These are phyloP conservation scores for Phylloporus rhodoxanthus DNA, from an alignment of 768 basidiomycete genomes.

Conservation along the genomic window DNA sequence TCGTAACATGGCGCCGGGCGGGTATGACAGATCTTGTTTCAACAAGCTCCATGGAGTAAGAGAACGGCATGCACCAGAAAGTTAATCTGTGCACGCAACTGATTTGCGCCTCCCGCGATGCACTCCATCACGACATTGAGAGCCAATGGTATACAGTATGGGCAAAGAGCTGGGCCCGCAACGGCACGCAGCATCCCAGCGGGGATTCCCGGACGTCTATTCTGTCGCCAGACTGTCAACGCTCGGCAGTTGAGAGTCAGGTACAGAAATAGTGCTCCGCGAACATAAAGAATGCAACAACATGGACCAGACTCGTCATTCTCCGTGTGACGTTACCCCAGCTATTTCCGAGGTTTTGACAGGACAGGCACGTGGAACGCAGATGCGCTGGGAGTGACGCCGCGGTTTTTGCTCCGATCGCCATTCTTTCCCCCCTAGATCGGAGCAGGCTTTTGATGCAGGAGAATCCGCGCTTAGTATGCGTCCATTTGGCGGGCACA, in stretches of 20 bases:
- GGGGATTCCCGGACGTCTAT: background rate
- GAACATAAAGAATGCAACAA: background rate
- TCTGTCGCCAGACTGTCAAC: background rate
- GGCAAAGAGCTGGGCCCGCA: background rate
- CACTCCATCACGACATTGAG: slow-evolving; percentile 3
- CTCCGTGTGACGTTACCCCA: background rate
- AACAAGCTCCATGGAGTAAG: background rate
- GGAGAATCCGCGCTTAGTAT: background rate
- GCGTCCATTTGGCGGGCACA: background rate
- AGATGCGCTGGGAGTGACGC: background rate
- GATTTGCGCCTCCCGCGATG: background rate
- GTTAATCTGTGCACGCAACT: background rate
- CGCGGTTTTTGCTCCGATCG: background rate
- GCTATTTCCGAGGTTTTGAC: background rate
- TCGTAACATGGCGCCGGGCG: background rate
- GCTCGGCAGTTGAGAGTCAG: background rate
- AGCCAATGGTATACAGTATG: background rate
- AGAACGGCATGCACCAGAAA: background rate
- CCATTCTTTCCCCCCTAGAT: background rate
- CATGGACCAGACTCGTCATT: background rate
- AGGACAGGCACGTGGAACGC: no score
- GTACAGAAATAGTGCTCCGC: background rate
- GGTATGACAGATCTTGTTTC: background rate
- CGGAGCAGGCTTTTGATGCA: background rate
- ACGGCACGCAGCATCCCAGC: background rate